These are phyloP conservation scores for Meira nashicola DNA, from an alignment of 1,284 basidiomycete genomes.

Conservation along the genomic window DNA sequence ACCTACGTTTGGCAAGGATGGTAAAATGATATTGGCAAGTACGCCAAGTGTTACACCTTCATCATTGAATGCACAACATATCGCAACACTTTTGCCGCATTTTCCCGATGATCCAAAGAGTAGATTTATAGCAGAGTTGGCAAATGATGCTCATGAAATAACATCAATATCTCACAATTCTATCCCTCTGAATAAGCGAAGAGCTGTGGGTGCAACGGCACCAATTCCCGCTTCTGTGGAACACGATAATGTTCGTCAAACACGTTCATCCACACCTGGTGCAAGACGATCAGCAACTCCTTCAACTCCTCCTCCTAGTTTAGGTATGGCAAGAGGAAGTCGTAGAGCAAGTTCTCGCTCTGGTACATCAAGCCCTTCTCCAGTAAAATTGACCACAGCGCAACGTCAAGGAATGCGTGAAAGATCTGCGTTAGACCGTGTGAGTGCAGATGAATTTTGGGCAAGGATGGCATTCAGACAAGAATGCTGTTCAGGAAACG, in stretches of 20 bases:
- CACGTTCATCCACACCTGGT: background rate
- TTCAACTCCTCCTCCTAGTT: background rate
- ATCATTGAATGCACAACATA: slow-evolving; percentile 11
- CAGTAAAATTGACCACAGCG: slow-evolving; percentile 1
- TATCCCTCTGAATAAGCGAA: background rate
- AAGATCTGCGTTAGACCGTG: slow-evolving; percentile 36
- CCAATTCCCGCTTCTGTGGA: background rate
- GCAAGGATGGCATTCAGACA: slow-evolving; percentile 49
- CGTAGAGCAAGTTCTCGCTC: background rate
- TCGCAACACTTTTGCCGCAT: slow-evolving; percentile 48
- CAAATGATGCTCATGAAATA: slow-evolving; percentile 42
- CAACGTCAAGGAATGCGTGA: slow-evolving; percentile 32
- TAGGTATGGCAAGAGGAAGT: slow-evolving; percentile 6
- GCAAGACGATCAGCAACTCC: slow-evolving; percentile 9
- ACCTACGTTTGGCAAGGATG: background rate
- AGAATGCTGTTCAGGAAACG: slow-evolving; percentile 49
- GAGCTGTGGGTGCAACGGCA: background rate
- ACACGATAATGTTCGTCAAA: background rate
- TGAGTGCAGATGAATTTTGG: slow-evolving; percentile 47
- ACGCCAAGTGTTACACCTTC: background rate
- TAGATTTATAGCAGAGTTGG: slow-evolving; percentile 49
- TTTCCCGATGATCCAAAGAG: slow-evolving; percentile 51
- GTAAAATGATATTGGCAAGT: background rate
- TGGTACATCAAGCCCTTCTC: background rate
- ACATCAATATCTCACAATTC: slow-evolving; percentile 2